Percentiles rank a stretch among this genome's conserved stretches.
phyloP scores from a whole-genome alignment of 352 stramenopile species.

The Globisporangium mamillatum region DNA sequence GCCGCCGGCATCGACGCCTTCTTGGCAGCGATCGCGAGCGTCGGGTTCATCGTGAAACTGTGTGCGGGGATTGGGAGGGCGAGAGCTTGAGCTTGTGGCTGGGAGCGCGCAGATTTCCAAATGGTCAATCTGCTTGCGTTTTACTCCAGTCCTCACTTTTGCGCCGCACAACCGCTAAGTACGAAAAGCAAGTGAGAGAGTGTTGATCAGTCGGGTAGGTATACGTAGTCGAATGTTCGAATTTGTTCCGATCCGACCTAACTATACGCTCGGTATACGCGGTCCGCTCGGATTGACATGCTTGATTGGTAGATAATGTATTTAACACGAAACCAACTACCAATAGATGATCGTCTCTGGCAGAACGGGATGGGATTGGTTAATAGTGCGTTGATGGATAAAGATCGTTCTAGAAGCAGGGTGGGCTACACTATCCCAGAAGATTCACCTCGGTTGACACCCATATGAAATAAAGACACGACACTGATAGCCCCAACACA shows the following conservation, averaged over 20 bases:
- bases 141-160: neutral
- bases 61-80: neutral
- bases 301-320: neutral
- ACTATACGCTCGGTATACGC: neutral
- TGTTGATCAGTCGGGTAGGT: neutral
- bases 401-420: slow-evolving; percentile 13
- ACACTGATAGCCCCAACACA: too few relatives aligned
- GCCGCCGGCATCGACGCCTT: slow-evolving; percentile 45
- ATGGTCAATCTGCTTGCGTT: slow-evolving; percentile 3
- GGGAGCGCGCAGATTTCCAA: slow-evolving; percentile 19
- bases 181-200: neutral
- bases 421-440: neutral
- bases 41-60: slow-evolving; percentile 61
- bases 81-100: slow-evolving; percentile 11
- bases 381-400: slow-evolving; percentile 5
- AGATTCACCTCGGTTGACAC: neutral
- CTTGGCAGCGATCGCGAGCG: slow-evolving; percentile 61
- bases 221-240: slow-evolving; percentile 5
- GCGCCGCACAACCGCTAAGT: slow-evolving; percentile 5
- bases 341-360: too few relatives aligned
- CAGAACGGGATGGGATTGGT: too few relatives aligned
- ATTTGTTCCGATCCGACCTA: neutral
- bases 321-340: too few relatives aligned
- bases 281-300: neutral
- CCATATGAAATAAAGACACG: too few relatives aligned